Base-by-base conservation (phyloP, 306 rosid genomes). In the Corylus heterophylla region DNA sequence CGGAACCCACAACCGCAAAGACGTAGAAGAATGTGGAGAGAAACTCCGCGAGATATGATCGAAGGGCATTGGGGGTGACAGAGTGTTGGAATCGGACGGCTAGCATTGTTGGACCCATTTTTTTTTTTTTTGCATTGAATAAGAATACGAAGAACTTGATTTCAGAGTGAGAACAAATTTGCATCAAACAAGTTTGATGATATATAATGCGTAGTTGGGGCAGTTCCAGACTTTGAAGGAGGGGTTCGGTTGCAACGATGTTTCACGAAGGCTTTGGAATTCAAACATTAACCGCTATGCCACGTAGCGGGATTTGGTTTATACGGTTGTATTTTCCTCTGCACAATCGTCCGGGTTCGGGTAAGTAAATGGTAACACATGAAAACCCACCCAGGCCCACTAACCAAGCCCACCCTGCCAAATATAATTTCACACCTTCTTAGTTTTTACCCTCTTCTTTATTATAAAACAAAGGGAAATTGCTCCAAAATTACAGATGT, bases 21-120 rank as follows among this genome's bases (percentile, higher is more conserved):
- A 92, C 97, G 73, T 75, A 94, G 89, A 92, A 86, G 90, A 92
- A 94, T 17, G 98, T 94, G 27, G 95, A 92, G 83, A 95, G 86
- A 77, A 92, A 95, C 88, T 95, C 97, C 0, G 98, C 92, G 3
- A 90, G 78, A 22, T 95, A 95, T 12, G 97, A 86, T 25, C 98
- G 90, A 74, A 95, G 75, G 4, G 98, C 94, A 54, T 78, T 71
- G 44, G 91, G 59, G 4, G 94, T 83, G 61, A 92, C 13, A 1
- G 94, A 89, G 52, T 91, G 86, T 31, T 80, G 86, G 48, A 87
- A 88, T 54, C 91, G 90, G 18, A 85, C 74, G 62, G 85, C 72
- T 0, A 90, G 72, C 18, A 87, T 76, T 29, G 81, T 82, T 22
- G 89, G 69, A 80, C 91, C 92, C 98, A 94, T 92, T 51, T 48